Evolutionary conservation across 441 rosid genomes (phyloP).

Genomic region (Cnidoscolus chayamansa): DNA sequence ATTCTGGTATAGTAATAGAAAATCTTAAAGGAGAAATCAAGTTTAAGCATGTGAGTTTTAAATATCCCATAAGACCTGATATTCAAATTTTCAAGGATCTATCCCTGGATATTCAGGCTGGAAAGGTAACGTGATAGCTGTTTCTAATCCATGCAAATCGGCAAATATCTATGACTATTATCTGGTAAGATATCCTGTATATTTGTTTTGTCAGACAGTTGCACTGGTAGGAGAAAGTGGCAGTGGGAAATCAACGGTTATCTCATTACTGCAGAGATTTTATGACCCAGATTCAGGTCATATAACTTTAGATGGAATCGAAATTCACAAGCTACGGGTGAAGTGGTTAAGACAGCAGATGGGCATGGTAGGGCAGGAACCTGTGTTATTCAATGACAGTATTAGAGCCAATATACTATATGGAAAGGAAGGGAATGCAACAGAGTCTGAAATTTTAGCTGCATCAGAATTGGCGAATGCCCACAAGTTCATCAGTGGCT

Average conservation of each 20-base stretch:
- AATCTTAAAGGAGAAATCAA: slow-evolving; percentile 56
- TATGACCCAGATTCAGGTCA: slow-evolving; percentile 63
- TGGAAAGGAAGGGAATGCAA: slow-evolving; percentile 54
- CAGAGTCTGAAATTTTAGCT: slow-evolving; percentile 51
- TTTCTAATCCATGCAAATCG: neutral
- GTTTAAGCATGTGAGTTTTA: slow-evolving; percentile 50
- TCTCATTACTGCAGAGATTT: slow-evolving; percentile 62
- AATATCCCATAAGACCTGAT: slow-evolving; percentile 68
- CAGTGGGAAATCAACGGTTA: slow-evolving; percentile 66
- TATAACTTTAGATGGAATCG: slow-evolving; percentile 56
- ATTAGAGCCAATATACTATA: slow-evolving; percentile 64
- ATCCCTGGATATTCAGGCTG: slow-evolving; percentile 46
- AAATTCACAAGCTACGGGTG: slow-evolving; percentile 45
- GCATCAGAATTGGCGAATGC: slow-evolving; percentile 66
- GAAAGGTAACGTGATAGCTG: slow-evolving; percentile 45
- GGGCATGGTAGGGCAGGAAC: slow-evolving; percentile 68
- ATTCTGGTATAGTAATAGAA: slow-evolving; percentile 39
- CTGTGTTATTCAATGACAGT: slow-evolving; percentile 63
- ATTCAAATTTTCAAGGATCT: slow-evolving; percentile 54
- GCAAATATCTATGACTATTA: neutral
- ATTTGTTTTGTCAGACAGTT: slow-evolving; percentile 42
- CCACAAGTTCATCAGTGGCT: slow-evolving; percentile 60
- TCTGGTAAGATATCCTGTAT: no score
- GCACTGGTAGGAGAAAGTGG: slow-evolving; percentile 88
- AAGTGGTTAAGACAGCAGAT: slow-evolving; percentile 71